phyloP scores from a whole-genome alignment of 768 basidiomycete species.

The Calocera viscosa region DNA sequence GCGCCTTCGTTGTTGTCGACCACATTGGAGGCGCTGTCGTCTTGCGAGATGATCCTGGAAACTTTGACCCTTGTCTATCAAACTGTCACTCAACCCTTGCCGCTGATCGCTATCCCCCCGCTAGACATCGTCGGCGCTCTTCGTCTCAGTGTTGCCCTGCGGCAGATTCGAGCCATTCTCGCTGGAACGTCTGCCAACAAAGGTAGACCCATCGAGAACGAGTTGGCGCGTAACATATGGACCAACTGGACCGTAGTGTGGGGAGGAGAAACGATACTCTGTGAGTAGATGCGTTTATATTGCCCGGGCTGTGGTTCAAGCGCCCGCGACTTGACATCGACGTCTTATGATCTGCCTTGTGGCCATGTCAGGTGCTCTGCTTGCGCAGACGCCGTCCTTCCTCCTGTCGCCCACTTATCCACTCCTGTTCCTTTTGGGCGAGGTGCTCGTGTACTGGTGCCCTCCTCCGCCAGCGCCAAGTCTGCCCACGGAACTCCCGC shows the following conservation, averaged over 20 bases:
- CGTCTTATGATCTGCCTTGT: slow-evolving; percentile 7
- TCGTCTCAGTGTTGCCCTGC: slow-evolving; percentile 54
- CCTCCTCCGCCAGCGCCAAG: slow-evolving; percentile 44
- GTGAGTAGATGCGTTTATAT: slow-evolving; percentile 30
- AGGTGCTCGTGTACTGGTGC: slow-evolving; percentile 48
- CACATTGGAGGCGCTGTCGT: not conserved
- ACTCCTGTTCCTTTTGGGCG: slow-evolving; percentile 45
- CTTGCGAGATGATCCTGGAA: not conserved
- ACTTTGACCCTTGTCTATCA: not conserved
- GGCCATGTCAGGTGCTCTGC: slow-evolving; percentile 40
- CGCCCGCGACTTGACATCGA: slow-evolving; percentile 2
- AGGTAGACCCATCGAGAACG: slow-evolving; percentile 30
- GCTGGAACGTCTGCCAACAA: slow-evolving; percentile 21
- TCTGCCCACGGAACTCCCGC: slow-evolving; percentile 51
- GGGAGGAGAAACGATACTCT: slow-evolving; percentile 61
- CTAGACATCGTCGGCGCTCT: slow-evolving; percentile 57
- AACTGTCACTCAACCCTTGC: not conserved
- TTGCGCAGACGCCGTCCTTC: slow-evolving; percentile 63
- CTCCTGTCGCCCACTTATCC: slow-evolving; percentile 59
- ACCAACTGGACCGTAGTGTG: slow-evolving; percentile 58
- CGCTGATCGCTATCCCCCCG: slow-evolving; percentile 17
- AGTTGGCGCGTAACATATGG: slow-evolving; percentile 45
- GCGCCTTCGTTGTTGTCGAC: not conserved
- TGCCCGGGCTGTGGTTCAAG: not conserved
- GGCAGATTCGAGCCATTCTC: slow-evolving; percentile 49